These are phyloP conservation scores for Aspergillus intermedius DNA, from an alignment of 2,329 filamentous ascomycete species.

Conservation along the genomic window DNA sequence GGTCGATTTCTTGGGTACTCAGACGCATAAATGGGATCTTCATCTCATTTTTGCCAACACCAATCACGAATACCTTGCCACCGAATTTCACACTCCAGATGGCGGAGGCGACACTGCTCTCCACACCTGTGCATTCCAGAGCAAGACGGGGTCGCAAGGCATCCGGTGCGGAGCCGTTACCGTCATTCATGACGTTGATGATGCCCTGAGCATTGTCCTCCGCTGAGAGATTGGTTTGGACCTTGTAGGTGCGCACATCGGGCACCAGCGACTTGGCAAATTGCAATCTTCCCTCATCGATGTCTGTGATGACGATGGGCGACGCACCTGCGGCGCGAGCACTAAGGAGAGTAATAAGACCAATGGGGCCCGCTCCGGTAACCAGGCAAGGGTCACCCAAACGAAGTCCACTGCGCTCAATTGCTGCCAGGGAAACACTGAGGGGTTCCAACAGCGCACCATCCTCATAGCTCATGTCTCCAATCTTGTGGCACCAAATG, in stretches of 20 bases:
- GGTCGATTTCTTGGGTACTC: constrained; percentile 83
- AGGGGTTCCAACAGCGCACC: constrained; percentile 87
- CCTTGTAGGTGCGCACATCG: constrained; percentile 64
- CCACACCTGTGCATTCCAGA: constrained; percentile 91
- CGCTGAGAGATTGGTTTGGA: constrained; percentile 40
- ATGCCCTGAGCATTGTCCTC: constrained; percentile 67
- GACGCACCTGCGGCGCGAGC: constrained; percentile 79
- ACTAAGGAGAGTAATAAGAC: constrained; percentile 80
- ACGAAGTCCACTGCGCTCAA: constrained; percentile 72
- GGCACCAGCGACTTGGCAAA: constrained; percentile 83
- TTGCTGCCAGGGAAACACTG: constrained; percentile 77
- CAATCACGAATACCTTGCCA: constrained; percentile 94
- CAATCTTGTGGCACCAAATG: constrained; percentile 93
- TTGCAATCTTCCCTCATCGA: constrained; percentile 74
- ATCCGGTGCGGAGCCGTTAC: constrained; percentile 24
- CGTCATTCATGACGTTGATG: constrained; percentile 59
- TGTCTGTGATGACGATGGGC: constrained; percentile 89
- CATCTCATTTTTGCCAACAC: constrained; percentile 92
- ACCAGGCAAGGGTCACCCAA: constrained; percentile 84
- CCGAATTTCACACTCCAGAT: constrained; percentile 92
- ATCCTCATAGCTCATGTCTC: constrained; percentile 83
- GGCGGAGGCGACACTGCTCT: constrained; percentile 76
- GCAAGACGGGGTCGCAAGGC: constrained; percentile 74
- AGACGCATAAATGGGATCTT: constrained; percentile 92
- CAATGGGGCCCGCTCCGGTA: constrained; percentile 91